Evolutionary conservation across 768 basidiomycete species (phyloP), one percentile per base, ranked within the genome.

Genomic region (Pleurotus salmoneostramineus): DNA sequence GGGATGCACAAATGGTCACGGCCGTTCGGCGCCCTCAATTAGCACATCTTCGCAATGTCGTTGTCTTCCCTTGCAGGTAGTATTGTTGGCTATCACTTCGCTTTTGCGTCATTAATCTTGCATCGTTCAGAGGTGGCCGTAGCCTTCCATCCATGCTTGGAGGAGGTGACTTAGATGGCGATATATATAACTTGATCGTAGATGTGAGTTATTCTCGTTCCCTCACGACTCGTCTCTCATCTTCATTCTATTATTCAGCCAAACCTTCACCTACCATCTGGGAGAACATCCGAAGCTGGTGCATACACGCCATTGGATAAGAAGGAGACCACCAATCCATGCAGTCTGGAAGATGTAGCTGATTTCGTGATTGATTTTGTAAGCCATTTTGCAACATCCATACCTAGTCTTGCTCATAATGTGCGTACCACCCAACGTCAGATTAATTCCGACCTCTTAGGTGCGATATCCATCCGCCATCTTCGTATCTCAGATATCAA

Each of bases 111-210:
- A 27, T 51, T 10, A 56, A 56, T 44, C 47, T 60, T 0, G 35
- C 17, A 3, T 27, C 21, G 21, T 27, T 17, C 40, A 76, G 74
- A 71, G 80, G 80, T 7, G 36, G 69, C 36, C 72, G 80, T 52
- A 67, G 77, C 14, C 60, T 83, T 10, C 74, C 80, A 1, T 78
- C 77, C 6, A 73, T 71, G 58, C 73, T 83, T 14, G 81, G 81
- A 32, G 82, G 81, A 21, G 82, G 82, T 5, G 81, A 83, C 65
- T 66, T 82, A 46, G 81, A 83, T 61, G 81, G 80, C 5, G 80
- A 82, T 55, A 74, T 77, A 17, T 83, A 78, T 56, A 80, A 79
- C 63, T 43, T 81, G 15, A 76, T 79, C 48, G 66, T 74, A 40
- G 72, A 78, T 56, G 77, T 78, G 36, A 61, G 70, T 65, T 50